Evolutionary conservation across 1,139 yeast species (phyloP), one percentile per base, ranked within the genome.

Genomic region (Geotrichum citri-aurantii): DNA sequence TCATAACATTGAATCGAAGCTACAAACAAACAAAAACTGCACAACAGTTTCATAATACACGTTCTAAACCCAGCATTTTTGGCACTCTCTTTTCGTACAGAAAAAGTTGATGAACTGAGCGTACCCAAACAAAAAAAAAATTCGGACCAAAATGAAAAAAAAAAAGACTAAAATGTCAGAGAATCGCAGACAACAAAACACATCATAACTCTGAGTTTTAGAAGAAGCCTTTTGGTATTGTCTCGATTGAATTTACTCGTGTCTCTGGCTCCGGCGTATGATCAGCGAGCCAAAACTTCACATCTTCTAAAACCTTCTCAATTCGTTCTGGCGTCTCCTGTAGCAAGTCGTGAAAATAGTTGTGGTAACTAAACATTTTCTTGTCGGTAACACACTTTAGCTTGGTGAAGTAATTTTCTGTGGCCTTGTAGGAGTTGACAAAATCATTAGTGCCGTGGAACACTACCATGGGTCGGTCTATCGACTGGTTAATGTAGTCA

Each of bases 371-470:
- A 46, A 68, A 63, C 57, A 78, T 67, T 50, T 74, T 62, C 53
- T 71, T 72, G 60, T 74, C 78, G 3, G 64, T 55, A 11, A 71
- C 48, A 21, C 21, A 8, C 21, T 12, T 48, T 8, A 51, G 17
- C 31, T 21, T 33, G 14, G 21, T 40, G 12, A 40, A 21, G 47
- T 37, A 51, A 5, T 40, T 33, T 6, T 19, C 48, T 12, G 47
- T 51, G 2, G 82, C 87, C 17, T 74, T 75, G 54, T 78, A 74
- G 69, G 81, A 82, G 68, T 85, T 86, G 66, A 88, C 76, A 58
- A 66, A 62, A 69, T 83, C 85, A 46, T 67, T 74, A 21, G 73
- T 71, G 26, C 88, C 88, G 64, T 83, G 87, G 57, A 80, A 65
- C 14, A 88, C 73, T 50, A 84, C 71, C 2, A 84, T 66, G 46